phyloP scores from a whole-genome alignment of 352 stramenopile species.

The Blastocystis sp. region DNA sequence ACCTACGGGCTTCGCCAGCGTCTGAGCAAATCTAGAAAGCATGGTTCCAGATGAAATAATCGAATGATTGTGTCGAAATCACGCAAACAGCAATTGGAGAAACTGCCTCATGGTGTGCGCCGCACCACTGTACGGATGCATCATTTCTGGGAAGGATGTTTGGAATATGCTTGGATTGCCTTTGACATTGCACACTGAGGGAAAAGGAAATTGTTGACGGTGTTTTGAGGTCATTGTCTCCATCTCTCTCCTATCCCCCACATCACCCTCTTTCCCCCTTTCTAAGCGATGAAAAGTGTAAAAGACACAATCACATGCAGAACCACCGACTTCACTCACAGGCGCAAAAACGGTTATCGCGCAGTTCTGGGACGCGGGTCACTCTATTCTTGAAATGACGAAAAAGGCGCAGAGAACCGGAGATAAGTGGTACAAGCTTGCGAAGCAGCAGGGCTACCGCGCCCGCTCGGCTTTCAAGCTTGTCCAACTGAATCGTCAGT shows the following conservation, averaged over 20 bases:
- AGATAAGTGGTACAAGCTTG: slow-evolving; percentile 98
- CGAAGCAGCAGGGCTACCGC: slow-evolving; percentile 86
- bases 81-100: neutral
- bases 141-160: neutral
- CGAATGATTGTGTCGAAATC: neutral
- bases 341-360: no score
- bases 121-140: neutral
- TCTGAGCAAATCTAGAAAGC: slow-evolving; percentile 9
- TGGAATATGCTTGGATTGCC: neutral
- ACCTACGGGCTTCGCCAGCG: slow-evolving; percentile 1
- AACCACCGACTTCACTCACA: no score
- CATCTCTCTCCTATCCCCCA: no score
- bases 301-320: no score
- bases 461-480: slow-evolving; percentile 98
- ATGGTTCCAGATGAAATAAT: neutral
- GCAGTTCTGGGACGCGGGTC: no score
- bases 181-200: neutral
- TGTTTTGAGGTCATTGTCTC: neutral
- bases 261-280: no score
- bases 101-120: neutral
- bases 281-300: no score
- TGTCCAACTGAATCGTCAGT: slow-evolving; percentile 98
- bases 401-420: slow-evolving; percentile 60
- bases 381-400: slow-evolving; percentile 21
- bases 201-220: neutral